Evolutionary conservation across 257 asterid species (phyloP).

Genomic region (Solanum boliviense): DNA sequence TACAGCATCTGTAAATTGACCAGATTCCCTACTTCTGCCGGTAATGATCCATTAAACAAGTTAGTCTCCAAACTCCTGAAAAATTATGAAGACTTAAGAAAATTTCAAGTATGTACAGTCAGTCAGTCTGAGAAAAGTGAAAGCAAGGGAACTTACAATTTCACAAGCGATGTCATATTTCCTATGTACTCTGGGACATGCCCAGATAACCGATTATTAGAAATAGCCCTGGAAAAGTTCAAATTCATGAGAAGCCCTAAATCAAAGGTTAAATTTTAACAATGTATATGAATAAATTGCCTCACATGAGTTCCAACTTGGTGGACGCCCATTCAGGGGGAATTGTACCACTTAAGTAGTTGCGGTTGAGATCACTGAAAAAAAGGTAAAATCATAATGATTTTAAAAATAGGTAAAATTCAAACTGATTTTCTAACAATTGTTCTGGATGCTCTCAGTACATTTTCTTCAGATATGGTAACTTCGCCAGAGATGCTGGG

Average conservation of each 20-base stretch:
- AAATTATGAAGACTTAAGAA: not conserved
- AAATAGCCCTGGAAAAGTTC: slow-evolving; percentile 23
- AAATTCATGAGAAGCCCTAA: not conserved
- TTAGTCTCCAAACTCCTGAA: slow-evolving; percentile 61
- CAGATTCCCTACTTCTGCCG: slow-evolving; percentile 48
- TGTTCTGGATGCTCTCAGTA: slow-evolving; percentile 1
- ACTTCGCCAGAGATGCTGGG: slow-evolving; percentile 48
- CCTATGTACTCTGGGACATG: slow-evolving; percentile 50
- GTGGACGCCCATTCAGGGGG: slow-evolving; percentile 55
- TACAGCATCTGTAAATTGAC: slow-evolving; percentile 42
- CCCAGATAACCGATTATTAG: slow-evolving; percentile 48
- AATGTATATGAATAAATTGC: not conserved
- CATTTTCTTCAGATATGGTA: slow-evolving; percentile 33
- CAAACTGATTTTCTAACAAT: not conserved
- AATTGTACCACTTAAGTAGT: slow-evolving; percentile 50
- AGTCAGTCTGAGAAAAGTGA: not conserved
- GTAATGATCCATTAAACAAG: slow-evolving; percentile 40
- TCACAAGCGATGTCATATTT: slow-evolving; percentile 27
- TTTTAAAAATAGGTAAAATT: not conserved
- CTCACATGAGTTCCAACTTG: slow-evolving; percentile 36
- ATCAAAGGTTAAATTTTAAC: not conserved
- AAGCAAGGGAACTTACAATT: slow-evolving; percentile 15
- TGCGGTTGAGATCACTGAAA: slow-evolving; percentile 41
- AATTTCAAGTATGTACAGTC: not conserved
- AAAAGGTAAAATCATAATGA: not conserved